Evolutionary conservation across 305 asterid species (phyloP).

Genomic region (Withania somnifera): DNA sequence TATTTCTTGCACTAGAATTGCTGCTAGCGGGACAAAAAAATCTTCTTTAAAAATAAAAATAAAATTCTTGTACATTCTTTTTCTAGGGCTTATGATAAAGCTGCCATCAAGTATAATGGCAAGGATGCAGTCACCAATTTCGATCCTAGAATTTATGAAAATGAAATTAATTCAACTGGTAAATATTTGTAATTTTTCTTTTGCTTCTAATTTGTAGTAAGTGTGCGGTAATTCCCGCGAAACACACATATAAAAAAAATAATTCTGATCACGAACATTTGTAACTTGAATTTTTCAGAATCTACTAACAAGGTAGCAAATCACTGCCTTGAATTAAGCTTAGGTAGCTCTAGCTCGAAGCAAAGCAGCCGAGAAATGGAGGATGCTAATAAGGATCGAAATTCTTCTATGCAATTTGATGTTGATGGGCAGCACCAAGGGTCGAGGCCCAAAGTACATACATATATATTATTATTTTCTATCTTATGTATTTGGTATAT

Average conservation of each 20-base stretch:
- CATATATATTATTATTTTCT: too few species aligned
- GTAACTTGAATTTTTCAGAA: slow-evolving; percentile 18
- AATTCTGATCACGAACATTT: background rate
- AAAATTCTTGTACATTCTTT: background rate
- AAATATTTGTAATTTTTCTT: background rate
- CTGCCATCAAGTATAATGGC: slow-evolving; percentile 92
- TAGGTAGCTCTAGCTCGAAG: slow-evolving; percentile 52
- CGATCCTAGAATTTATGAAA: slow-evolving; percentile 76
- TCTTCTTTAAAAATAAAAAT: too few species aligned
- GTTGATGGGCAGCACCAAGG: slow-evolving; percentile 46
- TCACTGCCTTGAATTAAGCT: slow-evolving; percentile 71
- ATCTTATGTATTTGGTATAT: too few species aligned
- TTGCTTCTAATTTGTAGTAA: background rate
- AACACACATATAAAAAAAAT: background rate
- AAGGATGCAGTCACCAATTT: slow-evolving; percentile 97
- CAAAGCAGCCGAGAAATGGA: slow-evolving; percentile 13
- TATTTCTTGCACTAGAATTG: background rate
- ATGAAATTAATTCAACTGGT: slow-evolving; percentile 66
- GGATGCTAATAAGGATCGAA: slow-evolving; percentile 8
- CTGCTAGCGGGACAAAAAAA: too few species aligned
- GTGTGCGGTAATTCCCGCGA: too few species aligned
- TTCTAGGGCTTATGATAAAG: slow-evolving; percentile 92
- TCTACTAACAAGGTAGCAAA: slow-evolving; percentile 26
- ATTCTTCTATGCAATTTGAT: slow-evolving; percentile 24
- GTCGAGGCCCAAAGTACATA: slow-evolving; percentile 35